Conservation (phyloP, 208 protist genomes). For the Angomonas deanei region DNA sequence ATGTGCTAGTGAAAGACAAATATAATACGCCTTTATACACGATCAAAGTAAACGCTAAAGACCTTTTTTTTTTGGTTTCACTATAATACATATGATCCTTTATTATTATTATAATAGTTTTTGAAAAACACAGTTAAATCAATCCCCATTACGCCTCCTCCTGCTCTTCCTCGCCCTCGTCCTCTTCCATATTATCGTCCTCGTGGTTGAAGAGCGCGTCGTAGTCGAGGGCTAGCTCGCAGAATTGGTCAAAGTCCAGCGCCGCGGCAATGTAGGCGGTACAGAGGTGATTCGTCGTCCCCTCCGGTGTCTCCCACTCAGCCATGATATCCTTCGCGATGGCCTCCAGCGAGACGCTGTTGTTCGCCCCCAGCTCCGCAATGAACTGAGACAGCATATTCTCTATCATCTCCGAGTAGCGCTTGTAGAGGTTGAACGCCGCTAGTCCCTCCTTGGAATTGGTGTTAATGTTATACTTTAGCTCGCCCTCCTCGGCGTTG, state of each 20-base stretch:
- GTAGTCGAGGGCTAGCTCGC: conserved; percentile 53
- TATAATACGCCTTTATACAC: too few species aligned
- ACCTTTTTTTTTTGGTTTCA: too few species aligned
- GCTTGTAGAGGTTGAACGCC: conserved; percentile 47
- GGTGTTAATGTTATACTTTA: conserved; percentile 11
- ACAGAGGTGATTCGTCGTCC: conserved; percentile 40
- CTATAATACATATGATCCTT: too few species aligned
- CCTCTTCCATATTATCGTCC: conserved; percentile 7
- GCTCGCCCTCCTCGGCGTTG: neutral
- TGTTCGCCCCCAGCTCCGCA: conserved; percentile 3
- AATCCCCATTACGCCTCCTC: neutral
- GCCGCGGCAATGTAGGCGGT: conserved; percentile 67
- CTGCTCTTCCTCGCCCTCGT: conserved; percentile 1
- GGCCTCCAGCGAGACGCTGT: conserved; percentile 14
- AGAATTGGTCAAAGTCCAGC: conserved; percentile 66
- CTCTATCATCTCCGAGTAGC: conserved; percentile 51
- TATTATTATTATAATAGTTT: too few species aligned
- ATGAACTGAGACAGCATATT: conserved; percentile 46
- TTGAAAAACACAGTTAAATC: too few species aligned
- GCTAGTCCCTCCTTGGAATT: conserved; percentile 44
- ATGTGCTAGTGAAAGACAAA: too few species aligned
- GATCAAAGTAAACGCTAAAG: too few species aligned
- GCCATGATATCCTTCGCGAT: conserved; percentile 44
- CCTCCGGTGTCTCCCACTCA: conserved; percentile 30
- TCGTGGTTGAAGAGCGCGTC: conserved; percentile 32